phyloP scores from a whole-genome alignment of 163 green algal genomes.

The Prototheca cutis region DNA sequence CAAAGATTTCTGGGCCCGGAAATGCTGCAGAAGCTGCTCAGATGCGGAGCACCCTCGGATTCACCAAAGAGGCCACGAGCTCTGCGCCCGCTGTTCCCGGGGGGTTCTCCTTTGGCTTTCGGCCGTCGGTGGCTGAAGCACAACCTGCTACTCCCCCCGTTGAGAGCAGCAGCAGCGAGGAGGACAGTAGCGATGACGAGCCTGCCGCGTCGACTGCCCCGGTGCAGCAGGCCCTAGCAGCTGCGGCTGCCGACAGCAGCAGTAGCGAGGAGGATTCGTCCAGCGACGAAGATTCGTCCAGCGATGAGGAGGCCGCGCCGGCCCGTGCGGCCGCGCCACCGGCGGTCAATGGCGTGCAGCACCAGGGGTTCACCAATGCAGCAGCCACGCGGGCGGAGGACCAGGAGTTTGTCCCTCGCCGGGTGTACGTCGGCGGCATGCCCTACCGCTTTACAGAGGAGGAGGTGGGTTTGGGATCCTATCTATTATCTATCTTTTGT shows the following conservation, averaged over 20 bases:
- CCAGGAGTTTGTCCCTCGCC: conserved; percentile 19
- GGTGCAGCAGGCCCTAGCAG: no score
- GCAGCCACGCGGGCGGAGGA: not conserved
- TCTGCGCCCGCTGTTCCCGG: not conserved
- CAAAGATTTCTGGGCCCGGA: conserved; percentile 33
- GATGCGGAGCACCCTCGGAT: conserved; percentile 29
- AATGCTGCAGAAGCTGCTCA: conserved; percentile 36
- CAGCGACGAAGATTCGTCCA: not conserved
- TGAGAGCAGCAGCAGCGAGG: conserved; percentile 4
- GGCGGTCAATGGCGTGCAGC: no score
- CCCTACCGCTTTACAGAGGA: conserved; percentile 57
- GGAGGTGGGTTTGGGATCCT: no score
- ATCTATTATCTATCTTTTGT: no score
- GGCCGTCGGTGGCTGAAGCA: not conserved
- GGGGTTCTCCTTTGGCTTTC: not conserved
- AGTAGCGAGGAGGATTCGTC: conserved; percentile 1
- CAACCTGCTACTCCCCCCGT: not conserved
- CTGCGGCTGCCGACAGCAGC: conserved; percentile 1
- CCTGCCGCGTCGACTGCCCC: no score
- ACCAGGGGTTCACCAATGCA: not conserved
- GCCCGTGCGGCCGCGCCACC: not conserved
- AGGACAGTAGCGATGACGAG: no score
- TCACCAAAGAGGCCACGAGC: no score
- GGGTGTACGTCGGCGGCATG: conserved; percentile 77
- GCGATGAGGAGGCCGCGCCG: not conserved